Evolutionary conservation across 345 rosid genomes (phyloP), one percentile per base, ranked within the genome.

Genomic region (Clausena lansium): DNA sequence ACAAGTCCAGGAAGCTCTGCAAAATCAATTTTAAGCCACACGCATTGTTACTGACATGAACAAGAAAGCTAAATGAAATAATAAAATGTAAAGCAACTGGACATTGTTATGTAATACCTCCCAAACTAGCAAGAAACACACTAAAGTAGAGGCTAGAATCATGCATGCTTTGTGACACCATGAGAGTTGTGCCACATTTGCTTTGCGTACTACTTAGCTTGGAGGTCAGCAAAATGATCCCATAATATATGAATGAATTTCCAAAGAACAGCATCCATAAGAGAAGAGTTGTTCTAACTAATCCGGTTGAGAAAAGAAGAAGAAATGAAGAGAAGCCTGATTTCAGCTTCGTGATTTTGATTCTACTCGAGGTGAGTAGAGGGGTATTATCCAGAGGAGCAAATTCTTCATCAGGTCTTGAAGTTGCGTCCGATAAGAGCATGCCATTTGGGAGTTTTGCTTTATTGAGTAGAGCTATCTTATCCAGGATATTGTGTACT

Each of bases 161-260:
- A 60, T 54, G 78, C 71, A 77, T 33, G 36, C 76, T 76, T 30
- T 41, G 14, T 4, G 67, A 60, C 70, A 69, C 79, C 41, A 19
- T 19, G 52, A 70, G 50, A 24, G 70, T 35, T 35, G 65, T n/a
- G 76, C 73, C 20, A 61, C 91, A 89, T 41, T 38, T 73, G 66
- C 68, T 81, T 62, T 76, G 77, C 62, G 80, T 79, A 47, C 76
- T 81, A 74, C 83, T 85, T 64, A 91, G 76, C 79, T 89, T 86
- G n/a, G 91, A 86, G 24, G 93, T 91, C 75, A 91, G 84, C 80
- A 91, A 74, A 68, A 91, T 85, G 33, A 91, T 76, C 30, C 92
- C 94, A 69, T 91, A 91, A 58, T 91, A 91, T 6, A 90, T 84
- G 81, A 91, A 91, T 9, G 91, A 81, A 83, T 87, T 86, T 32